A percentile compares a stretch with the other conserved stretches of the same genome.
phyloP scores from a whole-genome alignment of 2,329 filamentous ascomycete genomes.

The Exophiala lecanii-corni region DNA sequence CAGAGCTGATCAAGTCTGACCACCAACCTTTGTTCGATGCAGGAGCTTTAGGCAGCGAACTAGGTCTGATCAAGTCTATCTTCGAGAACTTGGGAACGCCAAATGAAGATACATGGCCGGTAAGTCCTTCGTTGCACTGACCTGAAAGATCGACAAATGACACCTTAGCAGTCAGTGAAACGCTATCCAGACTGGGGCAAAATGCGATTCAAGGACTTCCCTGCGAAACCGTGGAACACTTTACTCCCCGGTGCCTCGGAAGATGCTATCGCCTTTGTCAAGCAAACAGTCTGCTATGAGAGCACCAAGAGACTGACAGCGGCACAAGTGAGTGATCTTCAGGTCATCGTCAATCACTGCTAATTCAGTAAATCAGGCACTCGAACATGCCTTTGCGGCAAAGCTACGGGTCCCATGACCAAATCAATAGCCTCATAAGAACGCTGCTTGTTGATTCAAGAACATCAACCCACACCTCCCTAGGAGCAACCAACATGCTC shows the following conservation, averaged over 20 bases:
- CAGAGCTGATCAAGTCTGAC: slow-evolving; percentile 61
- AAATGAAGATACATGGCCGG: slow-evolving; percentile 74
- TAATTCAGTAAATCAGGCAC: slow-evolving; percentile 4
- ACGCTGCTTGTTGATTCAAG: too few species aligned
- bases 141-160: slow-evolving; percentile 3
- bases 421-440: too few species aligned
- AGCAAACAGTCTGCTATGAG: slow-evolving; percentile 67
- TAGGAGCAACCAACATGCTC: too few species aligned
- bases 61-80: slow-evolving; percentile 85
- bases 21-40: slow-evolving; percentile 72
- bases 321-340: slow-evolving; percentile 11
- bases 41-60: slow-evolving; percentile 83
- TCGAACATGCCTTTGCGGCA: slow-evolving; percentile 6
- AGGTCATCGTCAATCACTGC: not conserved
- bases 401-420: not conserved
- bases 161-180: slow-evolving; percentile 33
- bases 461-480: too few species aligned
- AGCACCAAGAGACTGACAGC: slow-evolving; percentile 63
- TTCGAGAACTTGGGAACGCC: slow-evolving; percentile 91
- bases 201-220: slow-evolving; percentile 72
- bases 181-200: slow-evolving; percentile 82
- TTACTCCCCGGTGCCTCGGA: slow-evolving; percentile 60
- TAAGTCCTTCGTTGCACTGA: slow-evolving; percentile 33
- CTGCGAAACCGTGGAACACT: slow-evolving; percentile 61
- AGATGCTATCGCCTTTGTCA: slow-evolving; percentile 61